A percentile compares a stretch with the other conserved stretches of the same genome.
Evolutionary conservation across 1,284 basidiomycete genomes (phyloP).

Genomic region (Cryptococcus amylolentus): DNA sequence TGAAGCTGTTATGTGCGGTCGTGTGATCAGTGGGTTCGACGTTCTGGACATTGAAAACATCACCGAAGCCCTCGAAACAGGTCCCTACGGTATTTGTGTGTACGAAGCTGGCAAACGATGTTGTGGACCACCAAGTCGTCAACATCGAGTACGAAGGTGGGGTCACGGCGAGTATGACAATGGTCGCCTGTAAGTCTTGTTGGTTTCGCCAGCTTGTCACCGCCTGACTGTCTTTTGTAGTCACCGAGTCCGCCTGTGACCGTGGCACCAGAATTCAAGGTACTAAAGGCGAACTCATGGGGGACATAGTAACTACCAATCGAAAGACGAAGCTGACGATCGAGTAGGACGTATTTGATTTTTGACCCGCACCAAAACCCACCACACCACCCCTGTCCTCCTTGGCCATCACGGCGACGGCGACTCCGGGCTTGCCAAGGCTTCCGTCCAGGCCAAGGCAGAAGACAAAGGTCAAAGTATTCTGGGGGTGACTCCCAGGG

Average conservation of each 20-base stretch:
- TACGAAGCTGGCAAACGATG: conserved; percentile 77
- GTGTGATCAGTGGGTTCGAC: conserved; percentile 39
- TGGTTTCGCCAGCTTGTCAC: neutral
- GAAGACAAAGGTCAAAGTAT: conserved; percentile 56
- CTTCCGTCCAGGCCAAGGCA: conserved; percentile 70
- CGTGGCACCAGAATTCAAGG: conserved; percentile 75
- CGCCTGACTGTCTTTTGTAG: no score
- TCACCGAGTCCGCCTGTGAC: conserved; percentile 60
- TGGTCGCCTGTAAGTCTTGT: conserved; percentile 53
- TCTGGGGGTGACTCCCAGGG: conserved; percentile 61
- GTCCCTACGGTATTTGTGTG: conserved; percentile 76
- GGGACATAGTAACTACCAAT: conserved; percentile 70
- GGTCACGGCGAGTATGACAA: conserved; percentile 72
- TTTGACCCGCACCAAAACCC: conserved; percentile 54
- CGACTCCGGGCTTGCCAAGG: conserved; percentile 64
- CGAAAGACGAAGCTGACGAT: no score
- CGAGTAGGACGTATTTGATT: conserved; percentile 69
- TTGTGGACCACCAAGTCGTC: conserved; percentile 77
- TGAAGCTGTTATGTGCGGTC: no score
- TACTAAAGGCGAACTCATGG: conserved; percentile 74
- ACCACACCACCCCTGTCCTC: conserved; percentile 57
- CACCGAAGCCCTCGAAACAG: conserved; percentile 59
- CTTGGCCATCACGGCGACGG: conserved; percentile 76
- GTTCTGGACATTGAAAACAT: conserved; percentile 74
- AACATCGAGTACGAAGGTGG: conserved; percentile 75